phyloP scores from a whole-genome alignment of 2,329 filamentous ascomycete genomes.

The Didymosphaeria variabile region DNA sequence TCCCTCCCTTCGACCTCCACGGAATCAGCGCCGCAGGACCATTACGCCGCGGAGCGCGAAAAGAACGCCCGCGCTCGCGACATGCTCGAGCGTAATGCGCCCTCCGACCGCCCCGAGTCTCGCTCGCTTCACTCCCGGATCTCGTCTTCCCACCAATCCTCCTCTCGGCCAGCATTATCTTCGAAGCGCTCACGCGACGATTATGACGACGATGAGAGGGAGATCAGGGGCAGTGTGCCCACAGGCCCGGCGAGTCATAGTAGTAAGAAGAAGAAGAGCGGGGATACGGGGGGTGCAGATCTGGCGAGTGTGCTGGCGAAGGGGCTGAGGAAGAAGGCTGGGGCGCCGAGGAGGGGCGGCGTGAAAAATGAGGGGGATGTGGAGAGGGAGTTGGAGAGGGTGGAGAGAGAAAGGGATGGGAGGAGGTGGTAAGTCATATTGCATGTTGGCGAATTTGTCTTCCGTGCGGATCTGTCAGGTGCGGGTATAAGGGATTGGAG shows the following conservation, averaged over 20 bases:
- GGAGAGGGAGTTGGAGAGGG: conserved; percentile 43
- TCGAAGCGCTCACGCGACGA: conserved; percentile 43
- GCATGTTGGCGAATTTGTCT: conserved; percentile 11
- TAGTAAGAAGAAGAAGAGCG: conserved; percentile 42
- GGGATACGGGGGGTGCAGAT: conserved; percentile 29
- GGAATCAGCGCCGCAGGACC: conserved; percentile 53
- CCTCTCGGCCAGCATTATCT: conserved; percentile 29
- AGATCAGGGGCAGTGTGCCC: conserved; percentile 21
- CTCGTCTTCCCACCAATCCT: conserved; percentile 25
- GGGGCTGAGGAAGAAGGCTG: conserved; percentile 43
- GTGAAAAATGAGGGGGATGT: conserved; percentile 44
- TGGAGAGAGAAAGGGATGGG: conserved; percentile 42
- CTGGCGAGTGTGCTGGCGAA: conserved; percentile 42
- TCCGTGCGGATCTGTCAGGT: conserved; percentile 4
- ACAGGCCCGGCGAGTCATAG: conserved; percentile 43
- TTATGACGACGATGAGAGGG: conserved; percentile 20
- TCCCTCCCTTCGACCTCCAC: conserved; percentile 17
- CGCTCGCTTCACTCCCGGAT: conserved; percentile 30
- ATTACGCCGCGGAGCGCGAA: conserved; percentile 76
- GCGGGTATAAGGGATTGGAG: neutral
- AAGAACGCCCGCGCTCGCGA: conserved; percentile 44
- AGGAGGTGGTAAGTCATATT: conserved; percentile 20
- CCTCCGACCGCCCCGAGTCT: conserved; percentile 4
- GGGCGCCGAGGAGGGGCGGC: conserved; percentile 39
- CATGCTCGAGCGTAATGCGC: conserved; percentile 31